A percentile compares a stretch with the other conserved stretches of the same genome.
Evolutionary conservation across 148 eudicot species (phyloP).

Genomic region (Nepenthes gracilis): DNA sequence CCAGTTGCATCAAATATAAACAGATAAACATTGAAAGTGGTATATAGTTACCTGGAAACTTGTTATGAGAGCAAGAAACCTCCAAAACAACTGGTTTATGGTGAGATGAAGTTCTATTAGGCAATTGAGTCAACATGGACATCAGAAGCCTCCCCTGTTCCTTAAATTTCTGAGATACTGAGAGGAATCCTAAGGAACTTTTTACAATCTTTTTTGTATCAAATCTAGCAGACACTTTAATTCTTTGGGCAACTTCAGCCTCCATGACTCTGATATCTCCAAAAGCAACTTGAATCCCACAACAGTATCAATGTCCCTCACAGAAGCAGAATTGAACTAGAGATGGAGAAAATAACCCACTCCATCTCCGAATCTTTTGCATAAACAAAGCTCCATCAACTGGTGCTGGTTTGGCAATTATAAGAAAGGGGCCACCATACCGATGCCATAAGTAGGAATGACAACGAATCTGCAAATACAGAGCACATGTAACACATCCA

Average conservation of each 20-base stretch:
- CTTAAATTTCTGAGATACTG: slow-evolving; percentile 22
- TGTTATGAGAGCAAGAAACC: slow-evolving; percentile 42
- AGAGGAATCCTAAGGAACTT: slow-evolving; percentile 25
- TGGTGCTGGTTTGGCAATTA: too few species aligned
- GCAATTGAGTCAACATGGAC: slow-evolving; percentile 17
- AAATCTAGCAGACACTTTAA: slow-evolving; percentile 35
- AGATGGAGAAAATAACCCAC: too few species aligned
- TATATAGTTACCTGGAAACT: slow-evolving; percentile 34
- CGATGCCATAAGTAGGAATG: too few species aligned
- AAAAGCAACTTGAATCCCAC: too few species aligned
- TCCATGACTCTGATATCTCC: slow-evolving; percentile 20
- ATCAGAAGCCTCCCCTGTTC: slow-evolving; percentile 20
- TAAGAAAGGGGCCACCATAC: too few species aligned
- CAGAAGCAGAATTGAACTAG: too few species aligned
- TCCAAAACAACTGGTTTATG: slow-evolving; percentile 17
- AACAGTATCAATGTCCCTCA: too few species aligned
- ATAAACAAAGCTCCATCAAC: too few species aligned
- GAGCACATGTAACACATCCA: too few species aligned
- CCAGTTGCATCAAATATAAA: background rate
- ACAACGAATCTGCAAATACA: too few species aligned
- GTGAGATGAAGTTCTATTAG: slow-evolving; percentile 14
- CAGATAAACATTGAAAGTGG: background rate
- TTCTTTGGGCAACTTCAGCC: slow-evolving; percentile 33
- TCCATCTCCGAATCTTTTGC: too few species aligned
- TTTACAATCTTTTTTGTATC: slow-evolving; percentile 22